Evolutionary conservation across 805 yeast genomes (phyloP).

Genomic region (Saturnispora serradocipensis): DNA sequence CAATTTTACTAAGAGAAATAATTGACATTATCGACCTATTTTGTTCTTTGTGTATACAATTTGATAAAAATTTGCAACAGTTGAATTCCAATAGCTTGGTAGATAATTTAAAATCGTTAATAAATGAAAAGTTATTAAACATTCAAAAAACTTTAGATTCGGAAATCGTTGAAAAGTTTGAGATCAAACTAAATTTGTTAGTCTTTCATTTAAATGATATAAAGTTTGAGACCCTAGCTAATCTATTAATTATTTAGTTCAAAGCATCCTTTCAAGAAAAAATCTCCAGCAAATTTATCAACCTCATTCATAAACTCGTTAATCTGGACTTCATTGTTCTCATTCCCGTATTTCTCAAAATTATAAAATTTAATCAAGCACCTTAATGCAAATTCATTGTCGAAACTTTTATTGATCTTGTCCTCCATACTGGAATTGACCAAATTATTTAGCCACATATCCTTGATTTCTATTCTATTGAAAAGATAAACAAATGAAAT

Average conservation of each 20-base stretch:
- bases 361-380: constrained; percentile 74
- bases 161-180: constrained; percentile 35
- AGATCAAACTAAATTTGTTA: constrained; percentile 26
- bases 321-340: constrained; percentile 47
- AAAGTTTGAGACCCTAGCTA: constrained; percentile 37
- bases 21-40: constrained; percentile 6
- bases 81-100: not conserved
- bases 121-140: constrained; percentile 24
- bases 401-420: constrained; percentile 67
- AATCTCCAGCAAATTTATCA: constrained; percentile 24
- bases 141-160: constrained; percentile 33
- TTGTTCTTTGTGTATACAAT: not conserved
- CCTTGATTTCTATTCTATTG: constrained; percentile 61
- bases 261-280: constrained; percentile 25
- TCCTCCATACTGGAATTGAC: constrained; percentile 67
- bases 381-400: constrained; percentile 78
- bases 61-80: not conserved
- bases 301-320: constrained; percentile 14
- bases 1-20: constrained; percentile 2
- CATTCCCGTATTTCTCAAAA: constrained; percentile 43
- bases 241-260: constrained; percentile 9
- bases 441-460: constrained; percentile 84
- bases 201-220: constrained; percentile 2
- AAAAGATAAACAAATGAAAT: constrained; percentile 79
- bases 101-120: constrained; percentile 18